These are phyloP conservation scores for Lactifluus subvellereus DNA, from an alignment of 768 basidiomycete species.

Conservation along the genomic window DNA sequence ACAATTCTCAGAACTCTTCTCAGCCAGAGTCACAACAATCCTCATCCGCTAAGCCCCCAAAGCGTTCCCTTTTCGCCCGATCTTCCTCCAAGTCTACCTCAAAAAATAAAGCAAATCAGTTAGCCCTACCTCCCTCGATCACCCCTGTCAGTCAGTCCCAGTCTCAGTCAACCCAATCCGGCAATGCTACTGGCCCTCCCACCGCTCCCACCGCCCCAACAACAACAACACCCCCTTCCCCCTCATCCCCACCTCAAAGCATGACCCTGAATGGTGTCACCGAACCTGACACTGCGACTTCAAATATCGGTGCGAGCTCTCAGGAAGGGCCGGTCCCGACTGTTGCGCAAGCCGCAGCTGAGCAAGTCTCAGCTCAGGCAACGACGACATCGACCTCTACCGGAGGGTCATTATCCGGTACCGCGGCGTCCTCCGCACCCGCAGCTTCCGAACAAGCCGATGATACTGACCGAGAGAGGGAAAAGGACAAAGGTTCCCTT, in stretches of 20 bases:
- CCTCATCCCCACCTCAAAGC: constrained; percentile 4
- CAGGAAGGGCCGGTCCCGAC: constrained; percentile 28
- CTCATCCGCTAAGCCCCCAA: constrained; percentile 10
- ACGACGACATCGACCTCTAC: constrained; percentile 19
- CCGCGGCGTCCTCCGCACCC: constrained; percentile 30
- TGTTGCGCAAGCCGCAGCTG: not conserved
- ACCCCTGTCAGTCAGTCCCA: not conserved
- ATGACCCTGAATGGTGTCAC: constrained; percentile 19
- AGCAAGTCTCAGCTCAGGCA: constrained; percentile 18
- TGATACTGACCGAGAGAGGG: constrained; percentile 36
- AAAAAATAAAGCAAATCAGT: constrained; percentile 18
- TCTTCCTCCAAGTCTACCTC: constrained; percentile 15
- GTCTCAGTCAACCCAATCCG: not conserved
- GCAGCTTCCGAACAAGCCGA: constrained; percentile 32
- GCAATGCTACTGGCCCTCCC: not conserved
- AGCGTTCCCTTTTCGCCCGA: constrained; percentile 20
- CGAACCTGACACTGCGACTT: constrained; percentile 21
- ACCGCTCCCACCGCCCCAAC: not conserved
- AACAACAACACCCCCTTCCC: constrained; percentile 3
- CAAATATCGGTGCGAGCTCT: constrained; percentile 6
- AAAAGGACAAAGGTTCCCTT: constrained; percentile 44
- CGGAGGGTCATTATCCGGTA: constrained; percentile 15
- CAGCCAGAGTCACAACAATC: not conserved
- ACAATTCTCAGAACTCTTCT: not conserved
- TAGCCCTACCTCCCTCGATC: not conserved